Conservation (phyloP, 2,329 filamentous ascomycete genomes). For the Incumbomyces delicatus region DNA sequence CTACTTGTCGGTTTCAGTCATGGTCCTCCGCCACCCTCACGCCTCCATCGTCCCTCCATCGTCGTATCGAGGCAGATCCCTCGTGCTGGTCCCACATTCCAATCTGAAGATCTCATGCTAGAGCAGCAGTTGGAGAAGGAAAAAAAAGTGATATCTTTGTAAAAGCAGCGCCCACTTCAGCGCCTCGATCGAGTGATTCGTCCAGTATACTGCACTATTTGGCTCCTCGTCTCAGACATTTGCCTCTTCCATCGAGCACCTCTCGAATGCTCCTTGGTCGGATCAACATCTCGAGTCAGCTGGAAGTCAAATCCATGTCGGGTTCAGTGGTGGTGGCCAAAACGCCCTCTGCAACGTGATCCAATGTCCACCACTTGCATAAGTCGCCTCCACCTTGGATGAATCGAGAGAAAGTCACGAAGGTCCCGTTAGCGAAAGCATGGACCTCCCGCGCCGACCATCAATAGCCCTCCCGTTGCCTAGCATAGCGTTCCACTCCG, state of each 20-base stretch:
- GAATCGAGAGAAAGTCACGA: not conserved
- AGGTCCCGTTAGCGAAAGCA: constrained; percentile 6
- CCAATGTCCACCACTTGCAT: not conserved
- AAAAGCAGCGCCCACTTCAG: no score
- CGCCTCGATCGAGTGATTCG: not conserved
- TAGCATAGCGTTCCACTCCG: constrained; percentile 10
- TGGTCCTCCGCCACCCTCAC: not conserved
- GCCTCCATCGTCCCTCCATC: not conserved
- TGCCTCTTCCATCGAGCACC: not conserved
- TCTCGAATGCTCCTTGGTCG: no score
- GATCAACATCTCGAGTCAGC: not conserved
- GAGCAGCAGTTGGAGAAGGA: no score
- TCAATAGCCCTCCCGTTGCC: constrained; percentile 11
- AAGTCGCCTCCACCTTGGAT: not conserved
- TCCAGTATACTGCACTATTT: not conserved
- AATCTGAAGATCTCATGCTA: no score
- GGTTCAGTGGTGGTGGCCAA: not conserved
- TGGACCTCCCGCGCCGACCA: constrained; percentile 15
- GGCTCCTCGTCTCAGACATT: not conserved
- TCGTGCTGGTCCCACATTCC: not conserved
- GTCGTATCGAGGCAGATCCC: not conserved
- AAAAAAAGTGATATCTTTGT: no score
- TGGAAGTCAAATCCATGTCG: not conserved
- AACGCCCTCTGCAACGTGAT: not conserved
- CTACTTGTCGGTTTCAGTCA: not conserved